Evolutionary conservation across 768 basidiomycete genomes (phyloP).

Genomic region (Piloderma croceum): DNA sequence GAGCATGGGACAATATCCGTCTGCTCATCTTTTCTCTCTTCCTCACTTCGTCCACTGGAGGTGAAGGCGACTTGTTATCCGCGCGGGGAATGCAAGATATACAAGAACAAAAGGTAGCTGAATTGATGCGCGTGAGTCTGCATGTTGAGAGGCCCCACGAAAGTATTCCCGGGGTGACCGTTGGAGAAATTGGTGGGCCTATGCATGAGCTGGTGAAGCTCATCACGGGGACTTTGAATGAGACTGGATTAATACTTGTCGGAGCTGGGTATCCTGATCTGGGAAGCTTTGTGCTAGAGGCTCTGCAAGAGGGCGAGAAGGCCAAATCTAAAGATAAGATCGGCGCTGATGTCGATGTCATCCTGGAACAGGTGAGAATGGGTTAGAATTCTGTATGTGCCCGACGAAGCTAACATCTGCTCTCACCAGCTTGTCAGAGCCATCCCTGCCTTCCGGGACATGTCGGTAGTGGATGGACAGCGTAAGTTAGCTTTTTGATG

Average conservation of each 20-base stretch:
- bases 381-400: slow-evolving; percentile 3
- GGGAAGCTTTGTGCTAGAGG: slow-evolving; percentile 68
- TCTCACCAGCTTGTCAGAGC: slow-evolving; percentile 59
- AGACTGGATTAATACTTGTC: slow-evolving; percentile 66
- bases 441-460: slow-evolving; percentile 80
- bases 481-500: slow-evolving; percentile 37
- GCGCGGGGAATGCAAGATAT: slow-evolving; percentile 60
- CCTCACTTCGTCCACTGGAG: slow-evolving; percentile 54
- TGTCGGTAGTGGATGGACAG: slow-evolving; percentile 57
- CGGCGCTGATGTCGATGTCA: slow-evolving; percentile 43
- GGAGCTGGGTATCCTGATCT: slow-evolving; percentile 60
- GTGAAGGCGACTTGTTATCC: slow-evolving; percentile 52
- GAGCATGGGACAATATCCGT: slow-evolving; percentile 80
- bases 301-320: slow-evolving; percentile 50
- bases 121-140: slow-evolving; percentile 63
- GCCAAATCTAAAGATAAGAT: slow-evolving; percentile 23
- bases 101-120: slow-evolving; percentile 54
- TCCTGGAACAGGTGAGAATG: slow-evolving; percentile 64
- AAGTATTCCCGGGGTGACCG: slow-evolving; percentile 57
- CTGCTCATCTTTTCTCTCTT: slow-evolving; percentile 69
- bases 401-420: slow-evolving; percentile 4
- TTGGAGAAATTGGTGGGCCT: slow-evolving; percentile 75
- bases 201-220: slow-evolving; percentile 68
- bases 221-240: slow-evolving; percentile 56
- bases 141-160: slow-evolving; percentile 70